These are phyloP conservation scores for Cydonia oblonga DNA, from an alignment of 331 rosid species.

Conservation along the genomic window DNA sequence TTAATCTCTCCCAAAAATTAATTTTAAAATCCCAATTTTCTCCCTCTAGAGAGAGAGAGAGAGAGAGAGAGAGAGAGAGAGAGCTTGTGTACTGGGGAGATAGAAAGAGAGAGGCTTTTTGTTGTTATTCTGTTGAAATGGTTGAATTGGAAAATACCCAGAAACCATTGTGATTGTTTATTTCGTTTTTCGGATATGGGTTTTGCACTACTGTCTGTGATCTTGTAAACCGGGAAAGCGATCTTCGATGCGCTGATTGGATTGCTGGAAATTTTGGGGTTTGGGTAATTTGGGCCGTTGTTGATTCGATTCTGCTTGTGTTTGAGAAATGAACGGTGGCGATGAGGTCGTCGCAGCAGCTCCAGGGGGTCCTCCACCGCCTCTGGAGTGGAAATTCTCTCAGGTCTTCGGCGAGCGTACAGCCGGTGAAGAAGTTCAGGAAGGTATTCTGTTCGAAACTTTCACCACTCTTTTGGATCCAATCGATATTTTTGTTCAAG, in stretches of 20 bases:
- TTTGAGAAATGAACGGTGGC: constrained; percentile 69
- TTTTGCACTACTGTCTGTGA: constrained; percentile 40
- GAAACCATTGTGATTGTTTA: constrained; percentile 22
- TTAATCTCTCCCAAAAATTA: constrained; percentile 6
- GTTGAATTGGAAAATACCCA: constrained; percentile 33
- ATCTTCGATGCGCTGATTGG: constrained; percentile 69
- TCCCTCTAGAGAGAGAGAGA: constrained; percentile 55
- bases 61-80: constrained; percentile 21
- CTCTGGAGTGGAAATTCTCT: constrained; percentile 98
- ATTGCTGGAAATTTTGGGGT: constrained; percentile 32
- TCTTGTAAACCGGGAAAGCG: constrained; percentile 55
- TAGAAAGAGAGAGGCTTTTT: constrained; percentile 13
- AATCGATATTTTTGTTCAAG: constrained; percentile 20
- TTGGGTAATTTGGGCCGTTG: constrained; percentile 26
- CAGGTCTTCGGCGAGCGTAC: constrained; percentile 98
- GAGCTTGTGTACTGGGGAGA: constrained; percentile 17
- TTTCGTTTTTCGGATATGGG: constrained; percentile 25
- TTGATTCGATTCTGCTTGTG: constrained; percentile 20
- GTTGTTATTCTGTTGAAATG: constrained; percentile 16
- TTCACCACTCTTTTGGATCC: constrained; percentile 48
- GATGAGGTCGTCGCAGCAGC: constrained; percentile 81
- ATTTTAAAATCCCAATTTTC: constrained; percentile 37
- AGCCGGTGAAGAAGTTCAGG: constrained; percentile 99
- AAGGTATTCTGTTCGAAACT: constrained; percentile 45
- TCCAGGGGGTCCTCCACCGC: constrained; percentile 68